These are phyloP conservation scores for Osmozyma mogii DNA, from an alignment of 805 yeast species.

Conservation along the genomic window DNA sequence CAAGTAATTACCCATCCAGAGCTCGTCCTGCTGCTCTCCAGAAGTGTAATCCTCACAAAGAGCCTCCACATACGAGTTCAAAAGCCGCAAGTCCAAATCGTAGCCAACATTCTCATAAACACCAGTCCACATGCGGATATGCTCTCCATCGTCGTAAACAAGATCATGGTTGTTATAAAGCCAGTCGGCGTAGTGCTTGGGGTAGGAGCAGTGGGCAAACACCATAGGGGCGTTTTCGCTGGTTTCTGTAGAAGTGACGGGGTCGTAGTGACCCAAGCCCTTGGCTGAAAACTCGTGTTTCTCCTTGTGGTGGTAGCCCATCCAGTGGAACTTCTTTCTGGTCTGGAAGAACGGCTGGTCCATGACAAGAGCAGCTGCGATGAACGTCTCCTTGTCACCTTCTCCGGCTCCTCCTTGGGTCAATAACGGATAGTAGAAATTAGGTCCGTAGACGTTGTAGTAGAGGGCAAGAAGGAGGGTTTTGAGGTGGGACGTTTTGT, in stretches of 20 bases:
- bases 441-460: conserved; percentile 60
- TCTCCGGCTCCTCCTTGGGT: conserved; percentile 72
- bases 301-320: conserved; percentile 27
- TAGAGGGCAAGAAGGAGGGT: conserved; percentile 54
- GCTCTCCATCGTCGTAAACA: conserved; percentile 23
- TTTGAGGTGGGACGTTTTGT: conserved; percentile 50
- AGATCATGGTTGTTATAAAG: conserved; percentile 9
- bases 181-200: conserved; percentile 34
- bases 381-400: conserved; percentile 75
- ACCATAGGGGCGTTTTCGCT: conserved; percentile 14
- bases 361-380: conserved; percentile 55
- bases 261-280: conserved; percentile 36
- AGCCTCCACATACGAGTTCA: conserved; percentile 32
- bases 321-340: conserved; percentile 37
- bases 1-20: conserved; percentile 29
- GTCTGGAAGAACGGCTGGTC: conserved; percentile 44
- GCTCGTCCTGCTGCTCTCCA: conserved; percentile 12
- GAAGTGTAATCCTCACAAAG: conserved; percentile 30
- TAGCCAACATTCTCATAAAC: conserved; percentile 31
- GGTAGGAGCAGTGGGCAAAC: conserved; percentile 57
- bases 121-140: conserved; percentile 33
- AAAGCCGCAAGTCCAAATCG: conserved; percentile 34
- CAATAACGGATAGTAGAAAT: conserved; percentile 56
- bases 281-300: conserved; percentile 15
- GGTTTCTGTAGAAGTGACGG: conserved; percentile 14